phyloP scores from a whole-genome alignment of 768 basidiomycete genomes.

The Russula griseocarnosa region DNA sequence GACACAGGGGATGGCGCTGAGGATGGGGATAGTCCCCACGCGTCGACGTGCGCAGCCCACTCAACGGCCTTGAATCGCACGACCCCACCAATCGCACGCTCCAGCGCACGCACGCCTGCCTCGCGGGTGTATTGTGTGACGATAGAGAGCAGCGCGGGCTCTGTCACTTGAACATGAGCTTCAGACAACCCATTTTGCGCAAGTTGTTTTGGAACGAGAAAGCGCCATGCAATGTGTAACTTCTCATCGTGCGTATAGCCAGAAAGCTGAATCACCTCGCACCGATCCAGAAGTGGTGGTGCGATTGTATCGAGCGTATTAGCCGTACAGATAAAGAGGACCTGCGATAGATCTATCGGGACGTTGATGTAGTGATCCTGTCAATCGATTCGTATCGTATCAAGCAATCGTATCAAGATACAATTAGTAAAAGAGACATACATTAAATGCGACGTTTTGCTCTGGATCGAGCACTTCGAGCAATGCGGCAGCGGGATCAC shows the following conservation, averaged over 20 bases:
- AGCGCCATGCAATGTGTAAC: conserved; percentile 79
- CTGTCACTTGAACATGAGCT: conserved; percentile 58
- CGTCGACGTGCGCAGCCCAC: conserved; percentile 68
- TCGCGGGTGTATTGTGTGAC: conserved; percentile 83
- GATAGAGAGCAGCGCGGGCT: conserved; percentile 66
- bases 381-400: conserved; percentile 8
- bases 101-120: conserved; percentile 88
- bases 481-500: conserved; percentile 86
- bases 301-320: conserved; percentile 89
- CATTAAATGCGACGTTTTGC: conserved; percentile 82
- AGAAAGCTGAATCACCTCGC: conserved; percentile 79
- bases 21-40: conserved; percentile 26
- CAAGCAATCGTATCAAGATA: background rate
- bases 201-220: conserved; percentile 87
- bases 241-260: conserved; percentile 92
- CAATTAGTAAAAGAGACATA: conserved; percentile 33
- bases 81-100: conserved; percentile 83
- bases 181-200: conserved; percentile 67
- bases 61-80: conserved; percentile 91
- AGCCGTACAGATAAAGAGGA: conserved; percentile 90
- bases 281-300: conserved; percentile 81
- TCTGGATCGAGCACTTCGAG: conserved; percentile 93
- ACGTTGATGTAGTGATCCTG: conserved; percentile 92
- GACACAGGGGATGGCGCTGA: conserved; percentile 16
- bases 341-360: conserved; percentile 81